Evolutionary conservation across 2,329 filamentous ascomycete genomes (phyloP).

Genomic region (Fusarium hainanense): DNA sequence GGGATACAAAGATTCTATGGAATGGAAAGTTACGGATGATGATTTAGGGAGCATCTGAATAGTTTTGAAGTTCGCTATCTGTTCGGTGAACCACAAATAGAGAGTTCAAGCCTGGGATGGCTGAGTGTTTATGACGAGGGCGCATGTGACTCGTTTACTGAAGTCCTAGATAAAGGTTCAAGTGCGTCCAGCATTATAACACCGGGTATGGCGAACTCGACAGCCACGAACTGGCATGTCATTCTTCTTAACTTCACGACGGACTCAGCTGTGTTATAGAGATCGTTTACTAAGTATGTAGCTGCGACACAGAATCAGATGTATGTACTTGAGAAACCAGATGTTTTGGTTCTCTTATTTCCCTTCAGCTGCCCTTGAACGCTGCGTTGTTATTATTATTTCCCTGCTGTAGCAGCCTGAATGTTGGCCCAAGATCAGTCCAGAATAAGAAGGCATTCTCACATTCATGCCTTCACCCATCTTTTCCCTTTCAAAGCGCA

Average conservation of each 20-base stretch:
- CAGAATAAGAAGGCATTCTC: accelerated
- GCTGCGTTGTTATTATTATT: background rate
- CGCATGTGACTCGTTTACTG: background rate
- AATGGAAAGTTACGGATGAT: background rate
- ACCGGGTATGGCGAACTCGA: too few relatives aligned
- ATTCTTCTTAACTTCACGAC: background rate
- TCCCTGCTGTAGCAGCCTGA: background rate
- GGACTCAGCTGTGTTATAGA: background rate
- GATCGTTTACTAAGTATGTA: background rate
- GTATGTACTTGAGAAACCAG: accelerated
- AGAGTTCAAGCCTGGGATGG: background rate
- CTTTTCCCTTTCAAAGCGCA: accelerated
- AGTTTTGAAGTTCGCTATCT: constrained; percentile 10
- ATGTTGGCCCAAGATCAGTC: background rate
- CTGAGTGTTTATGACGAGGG: background rate
- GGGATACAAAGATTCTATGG: background rate
- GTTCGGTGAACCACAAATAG: background rate
- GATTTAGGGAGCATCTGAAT: constrained; percentile 11
- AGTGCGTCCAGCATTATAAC: background rate
- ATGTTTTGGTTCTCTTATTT: background rate
- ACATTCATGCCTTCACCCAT: background rate
- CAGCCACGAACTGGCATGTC: background rate
- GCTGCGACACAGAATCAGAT: too few relatives aligned
- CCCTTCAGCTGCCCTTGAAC: background rate
- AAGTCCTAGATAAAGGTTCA: background rate